phyloP scores from a whole-genome alignment of 2,329 filamentous ascomycete genomes.

The Fusarium irregulare region DNA sequence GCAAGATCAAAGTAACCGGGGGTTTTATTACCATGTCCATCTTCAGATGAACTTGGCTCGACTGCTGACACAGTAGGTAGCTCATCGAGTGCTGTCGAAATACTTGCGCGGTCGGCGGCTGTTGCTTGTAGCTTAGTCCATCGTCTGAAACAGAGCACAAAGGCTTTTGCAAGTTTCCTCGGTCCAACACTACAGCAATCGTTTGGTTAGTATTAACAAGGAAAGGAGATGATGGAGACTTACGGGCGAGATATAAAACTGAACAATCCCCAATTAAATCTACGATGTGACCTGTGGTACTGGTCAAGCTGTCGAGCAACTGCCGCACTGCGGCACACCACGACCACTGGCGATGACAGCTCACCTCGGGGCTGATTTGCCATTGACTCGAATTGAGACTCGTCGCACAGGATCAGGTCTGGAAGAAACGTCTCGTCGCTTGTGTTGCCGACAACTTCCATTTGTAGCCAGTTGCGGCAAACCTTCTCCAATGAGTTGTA shows the following conservation, averaged over 20 bases:
- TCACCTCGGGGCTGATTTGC: constrained; percentile 2
- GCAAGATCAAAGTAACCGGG: constrained; percentile 10
- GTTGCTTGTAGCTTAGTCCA: constrained; percentile 41
- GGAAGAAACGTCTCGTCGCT: constrained; percentile 19
- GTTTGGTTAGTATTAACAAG: background rate
- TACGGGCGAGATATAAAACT: constrained; percentile 55
- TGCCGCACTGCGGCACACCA: constrained; percentile 50
- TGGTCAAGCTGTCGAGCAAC: constrained; percentile 44
- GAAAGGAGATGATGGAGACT: constrained; percentile 20
- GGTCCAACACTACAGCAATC: constrained; percentile 49
- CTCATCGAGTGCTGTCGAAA: constrained; percentile 26
- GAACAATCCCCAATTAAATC: constrained; percentile 39
- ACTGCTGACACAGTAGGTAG: background rate
- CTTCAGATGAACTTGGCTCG: background rate
- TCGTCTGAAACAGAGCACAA: constrained; percentile 45
- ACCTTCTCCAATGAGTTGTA: constrained; percentile 12
- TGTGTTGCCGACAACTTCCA: constrained; percentile 24
- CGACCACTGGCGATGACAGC: constrained; percentile 43
- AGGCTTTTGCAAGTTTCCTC: constrained; percentile 52
- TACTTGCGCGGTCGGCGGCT: constrained; percentile 16
- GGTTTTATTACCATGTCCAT: background rate
- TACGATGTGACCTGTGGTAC: constrained; percentile 33
- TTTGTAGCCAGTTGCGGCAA: constrained; percentile 20
- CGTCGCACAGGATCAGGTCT: constrained; percentile 46
- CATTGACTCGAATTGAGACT: background rate